Base-by-base conservation (phyloP, 352 stramenopile genomes). In the Blastocystis sp. region DNA sequence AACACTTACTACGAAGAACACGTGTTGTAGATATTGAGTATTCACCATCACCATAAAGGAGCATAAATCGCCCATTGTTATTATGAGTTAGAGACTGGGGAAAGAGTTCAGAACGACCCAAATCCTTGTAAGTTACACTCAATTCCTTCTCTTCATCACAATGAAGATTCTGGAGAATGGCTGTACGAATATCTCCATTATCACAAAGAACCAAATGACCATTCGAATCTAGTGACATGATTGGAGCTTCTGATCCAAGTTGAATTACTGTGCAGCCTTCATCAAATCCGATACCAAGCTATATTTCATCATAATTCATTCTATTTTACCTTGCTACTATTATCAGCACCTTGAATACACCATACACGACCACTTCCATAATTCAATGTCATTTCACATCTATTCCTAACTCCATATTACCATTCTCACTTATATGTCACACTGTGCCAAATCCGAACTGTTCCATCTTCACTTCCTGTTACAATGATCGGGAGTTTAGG, bases 21-120 rank as follows among this genome's bases (percentile, higher is more conserved):
- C 98, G 95, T 9, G 95, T 94, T 29, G 97, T 99, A 91, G 98
- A 99, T 89, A 99, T 98, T 88, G 98, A 98, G 91, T 98, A 99
- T 91, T 99, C 97, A 54, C 96, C 95, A 90, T 99, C 97, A 29
- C 96, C 97, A 88, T 95, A 98, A 24, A 99, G 95, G 32, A 96
- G 93, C 43, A 99, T 92, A 90, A 98, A 99, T 61, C 95, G 94
- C 2, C 97, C 96, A 88, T 99, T 99, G 90, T 93, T 97, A 92
- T 99, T 99, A 91, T 99, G 96, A 88, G 93, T 93, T 37, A 99
- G 92, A 86, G 93, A 95, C 89, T 98, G 95, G 37, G 96, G 96
- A 89, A 98, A 98, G 19, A 99, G 91, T 88, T 99, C 97, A 89
- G 94, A 98, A 81, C 94, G 94, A 32, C 96, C 96, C 37, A 99